Conservation (phyloP, 2,329 filamentous ascomycete species). For the Blastomyces silverae region DNA sequence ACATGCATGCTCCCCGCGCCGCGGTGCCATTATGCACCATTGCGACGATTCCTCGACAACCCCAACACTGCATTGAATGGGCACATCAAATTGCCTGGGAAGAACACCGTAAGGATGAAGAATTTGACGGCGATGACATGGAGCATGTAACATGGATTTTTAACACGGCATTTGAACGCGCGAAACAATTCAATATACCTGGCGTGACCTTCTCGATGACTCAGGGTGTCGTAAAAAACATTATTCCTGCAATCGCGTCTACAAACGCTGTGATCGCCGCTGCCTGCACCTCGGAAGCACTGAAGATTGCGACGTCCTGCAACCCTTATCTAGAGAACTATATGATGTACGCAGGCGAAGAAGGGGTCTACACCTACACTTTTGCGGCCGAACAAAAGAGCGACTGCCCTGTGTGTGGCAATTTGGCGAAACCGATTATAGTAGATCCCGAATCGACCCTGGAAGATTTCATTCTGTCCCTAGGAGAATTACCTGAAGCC, state of each 20-base stretch:
- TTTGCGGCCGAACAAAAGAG: constrained; percentile 91
- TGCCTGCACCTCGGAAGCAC: constrained; percentile 90
- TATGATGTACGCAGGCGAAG: constrained; percentile 99
- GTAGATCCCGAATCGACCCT: constrained; percentile 67
- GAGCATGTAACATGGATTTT: constrained; percentile 98
- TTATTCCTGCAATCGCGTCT: constrained; percentile 95
- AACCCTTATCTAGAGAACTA: constrained; percentile 87
- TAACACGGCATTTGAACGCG: constrained; percentile 71
- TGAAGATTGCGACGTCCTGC: constrained; percentile 81
- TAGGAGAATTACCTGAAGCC: constrained; percentile 76
- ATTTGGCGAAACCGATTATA: constrained; percentile 65
- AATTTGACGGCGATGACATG: constrained; percentile 89
- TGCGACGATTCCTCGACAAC: constrained; percentile 90
- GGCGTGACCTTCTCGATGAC: constrained; percentile 95
- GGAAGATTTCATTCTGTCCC: constrained; percentile 74
- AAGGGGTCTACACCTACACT: constrained; percentile 93
- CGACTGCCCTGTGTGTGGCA: constrained; percentile 91
- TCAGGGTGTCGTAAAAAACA: constrained; percentile 97
- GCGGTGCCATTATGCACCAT: constrained; percentile 94
- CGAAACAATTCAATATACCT: constrained; percentile 78
- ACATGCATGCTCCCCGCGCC: constrained; percentile 97
- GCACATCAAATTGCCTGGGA: constrained; percentile 98
- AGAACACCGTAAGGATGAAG: constrained; percentile 70
- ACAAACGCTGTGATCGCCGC: constrained; percentile 97
- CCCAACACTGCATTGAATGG: constrained; percentile 98